Percentiles rank a stretch among this genome's conserved stretches.
phyloP scores from a whole-genome alignment of 139 green algal genomes.

The Helicosporidium sp. region DNA sequence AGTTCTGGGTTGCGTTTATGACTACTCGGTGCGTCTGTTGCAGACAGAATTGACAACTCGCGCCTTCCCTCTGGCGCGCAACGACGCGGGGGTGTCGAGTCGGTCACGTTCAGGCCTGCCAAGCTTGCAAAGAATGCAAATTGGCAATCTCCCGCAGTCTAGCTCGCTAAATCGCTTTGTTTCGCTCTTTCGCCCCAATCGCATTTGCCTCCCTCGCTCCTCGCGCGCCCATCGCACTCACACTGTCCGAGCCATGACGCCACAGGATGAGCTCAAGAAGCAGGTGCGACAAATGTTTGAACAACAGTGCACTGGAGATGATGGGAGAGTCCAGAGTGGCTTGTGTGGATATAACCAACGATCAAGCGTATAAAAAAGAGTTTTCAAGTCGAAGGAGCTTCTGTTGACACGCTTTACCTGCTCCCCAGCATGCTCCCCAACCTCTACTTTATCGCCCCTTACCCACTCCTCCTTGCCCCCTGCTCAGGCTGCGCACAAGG shows the following conservation, averaged over 20 bases:
- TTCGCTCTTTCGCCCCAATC: too few relatives aligned
- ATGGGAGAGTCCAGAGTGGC: neutral
- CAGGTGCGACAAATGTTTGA: conserved; percentile 7
- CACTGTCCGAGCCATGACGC: too few relatives aligned
- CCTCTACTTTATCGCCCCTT: neutral
- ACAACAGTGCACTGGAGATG: too few relatives aligned
- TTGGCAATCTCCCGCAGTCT: neutral
- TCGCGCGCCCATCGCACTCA: too few relatives aligned
- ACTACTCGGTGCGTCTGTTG: too few relatives aligned
- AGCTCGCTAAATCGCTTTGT: too few relatives aligned
- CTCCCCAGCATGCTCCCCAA: neutral
- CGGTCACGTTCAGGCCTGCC: neutral
- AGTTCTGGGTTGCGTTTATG: too few relatives aligned
- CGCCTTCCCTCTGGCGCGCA: too few relatives aligned
- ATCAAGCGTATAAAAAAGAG: too few relatives aligned
- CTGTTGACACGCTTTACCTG: neutral
- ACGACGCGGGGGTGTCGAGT: neutral
- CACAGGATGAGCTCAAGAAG: conserved; percentile 84
- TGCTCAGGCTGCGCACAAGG: conserved; percentile 70
- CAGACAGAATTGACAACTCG: too few relatives aligned
- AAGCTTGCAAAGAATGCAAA: neutral
- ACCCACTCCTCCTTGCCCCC: neutral
- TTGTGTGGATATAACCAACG: neutral
- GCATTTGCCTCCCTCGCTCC: too few relatives aligned
- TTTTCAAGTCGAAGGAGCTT: too few relatives aligned